phyloP scores from a whole-genome alignment of 192 early-diverging fungal genomes.

The Gaertneriomyces sp. region DNA sequence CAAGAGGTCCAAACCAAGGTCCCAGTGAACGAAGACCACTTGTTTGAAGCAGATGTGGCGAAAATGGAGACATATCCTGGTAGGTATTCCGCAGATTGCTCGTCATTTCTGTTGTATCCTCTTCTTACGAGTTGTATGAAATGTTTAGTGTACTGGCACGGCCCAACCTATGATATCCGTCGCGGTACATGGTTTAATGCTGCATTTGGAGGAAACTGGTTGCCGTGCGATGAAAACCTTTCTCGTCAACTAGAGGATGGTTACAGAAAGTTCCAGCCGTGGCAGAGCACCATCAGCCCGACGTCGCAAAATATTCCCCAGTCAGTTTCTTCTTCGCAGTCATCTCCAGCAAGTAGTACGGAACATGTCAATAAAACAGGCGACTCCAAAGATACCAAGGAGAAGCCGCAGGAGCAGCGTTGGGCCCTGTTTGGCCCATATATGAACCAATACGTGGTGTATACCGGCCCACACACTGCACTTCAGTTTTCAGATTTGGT shows the following conservation, averaged over 20 bases:
- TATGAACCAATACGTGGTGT: conserved; percentile 71
- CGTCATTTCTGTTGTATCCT: too few species aligned
- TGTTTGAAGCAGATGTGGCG: conserved; percentile 76
- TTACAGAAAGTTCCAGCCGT: conserved; percentile 66
- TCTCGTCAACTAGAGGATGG: conserved; percentile 77
- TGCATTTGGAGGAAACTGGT: conserved; percentile 56
- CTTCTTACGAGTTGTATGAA: too few species aligned
- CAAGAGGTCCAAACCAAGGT: conserved; percentile 37
- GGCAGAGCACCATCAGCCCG: conserved; percentile 27
- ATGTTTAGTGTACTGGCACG: conserved; percentile 74
- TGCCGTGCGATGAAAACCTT: conserved; percentile 81
- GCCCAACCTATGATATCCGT: conserved; percentile 74
- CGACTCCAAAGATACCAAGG: too few species aligned
- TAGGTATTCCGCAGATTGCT: conserved; percentile 5
- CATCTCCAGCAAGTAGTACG: conserved; percentile 2
- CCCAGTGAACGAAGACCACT: conserved; percentile 70
- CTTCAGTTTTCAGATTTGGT: conserved; percentile 63
- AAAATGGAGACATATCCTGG: conserved; percentile 62
- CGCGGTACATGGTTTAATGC: conserved; percentile 81
- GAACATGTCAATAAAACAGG: conserved; percentile 1
- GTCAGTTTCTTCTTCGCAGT: conserved; percentile 15
- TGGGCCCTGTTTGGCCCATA: conserved; percentile 78
- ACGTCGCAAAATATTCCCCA: conserved; percentile 3
- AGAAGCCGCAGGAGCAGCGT: conserved; percentile 37
- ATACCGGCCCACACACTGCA: conserved; percentile 58